Percentiles rank a stretch among this genome's conserved stretches.
Evolutionary conservation across 768 basidiomycete species (phyloP).

Genomic region (Rhodotorula toruloides): DNA sequence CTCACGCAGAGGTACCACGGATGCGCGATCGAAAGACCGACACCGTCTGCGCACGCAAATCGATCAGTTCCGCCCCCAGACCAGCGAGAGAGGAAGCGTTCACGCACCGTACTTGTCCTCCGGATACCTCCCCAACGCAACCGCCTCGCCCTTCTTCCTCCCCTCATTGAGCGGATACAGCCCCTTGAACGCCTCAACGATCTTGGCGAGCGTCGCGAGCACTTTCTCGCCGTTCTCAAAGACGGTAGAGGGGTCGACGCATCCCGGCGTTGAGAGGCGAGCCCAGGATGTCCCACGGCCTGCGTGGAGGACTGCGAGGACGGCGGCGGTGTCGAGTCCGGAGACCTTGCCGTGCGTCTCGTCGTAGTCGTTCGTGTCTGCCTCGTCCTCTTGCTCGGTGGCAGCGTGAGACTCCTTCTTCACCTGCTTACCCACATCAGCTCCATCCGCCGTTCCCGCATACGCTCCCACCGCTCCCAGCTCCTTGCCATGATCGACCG

Average conservation of each 20-base stretch:
- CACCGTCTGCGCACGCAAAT: constrained; percentile 23
- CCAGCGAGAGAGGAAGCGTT: no score
- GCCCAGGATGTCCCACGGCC: constrained; percentile 24
- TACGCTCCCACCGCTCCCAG: neutral
- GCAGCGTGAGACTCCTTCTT: constrained; percentile 4
- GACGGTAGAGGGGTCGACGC: neutral
- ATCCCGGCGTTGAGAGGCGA: neutral
- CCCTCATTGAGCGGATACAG: constrained; percentile 38
- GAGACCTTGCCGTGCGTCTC: constrained; percentile 29
- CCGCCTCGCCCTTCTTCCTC: constrained; percentile 5
- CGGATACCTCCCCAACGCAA: constrained; percentile 36
- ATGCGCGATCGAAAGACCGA: constrained; percentile 33
- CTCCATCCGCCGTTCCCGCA: constrained; percentile 11
- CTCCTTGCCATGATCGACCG: constrained; percentile 28
- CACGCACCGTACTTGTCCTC: constrained; percentile 39
- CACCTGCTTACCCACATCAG: neutral
- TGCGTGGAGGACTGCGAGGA: constrained; percentile 34
- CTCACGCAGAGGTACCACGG: constrained; percentile 43
- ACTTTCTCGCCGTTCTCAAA: constrained; percentile 29
- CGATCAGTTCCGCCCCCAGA: neutral
- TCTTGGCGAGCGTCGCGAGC: constrained; percentile 24
- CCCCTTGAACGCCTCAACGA: constrained; percentile 28
- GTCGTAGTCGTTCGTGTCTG: neutral
- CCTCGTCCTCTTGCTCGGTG: constrained; percentile 8
- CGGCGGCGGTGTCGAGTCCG: constrained; percentile 30